Evolutionary conservation across 805 yeast genomes (phyloP).

Genomic region (Isabelozyma rhagii): DNA sequence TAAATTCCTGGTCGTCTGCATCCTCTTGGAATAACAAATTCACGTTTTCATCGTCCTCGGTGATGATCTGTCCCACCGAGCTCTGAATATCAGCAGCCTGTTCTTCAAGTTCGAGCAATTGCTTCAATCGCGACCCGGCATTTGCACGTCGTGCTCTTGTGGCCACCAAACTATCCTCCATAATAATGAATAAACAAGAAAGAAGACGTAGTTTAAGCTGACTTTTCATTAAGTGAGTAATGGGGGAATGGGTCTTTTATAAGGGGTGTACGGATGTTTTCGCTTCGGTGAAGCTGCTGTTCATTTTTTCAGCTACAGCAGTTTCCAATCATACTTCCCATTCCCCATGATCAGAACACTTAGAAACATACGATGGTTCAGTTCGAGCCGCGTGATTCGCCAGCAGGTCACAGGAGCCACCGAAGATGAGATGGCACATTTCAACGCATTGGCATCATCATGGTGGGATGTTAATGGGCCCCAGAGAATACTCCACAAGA

Average conservation of each 20-base stretch:
- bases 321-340: not conserved
- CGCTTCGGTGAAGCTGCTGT: not conserved
- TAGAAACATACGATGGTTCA: not conserved
- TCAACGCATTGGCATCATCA: constrained; percentile 80
- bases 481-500: constrained; percentile 88
- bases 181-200: not conserved
- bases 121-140: constrained; percentile 83
- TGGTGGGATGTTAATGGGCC: constrained; percentile 99
- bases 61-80: constrained; percentile 19
- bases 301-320: not conserved
- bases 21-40: constrained; percentile 64
- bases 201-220: not conserved
- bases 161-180: constrained; percentile 60
- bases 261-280: not conserved
- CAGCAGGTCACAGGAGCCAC: constrained; percentile 39
- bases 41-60: constrained; percentile 76
- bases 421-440: constrained; percentile 71
- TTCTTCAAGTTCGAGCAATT: constrained; percentile 69
- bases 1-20: constrained; percentile 27
- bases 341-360: not conserved
- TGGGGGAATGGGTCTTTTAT: too few relatives aligned
- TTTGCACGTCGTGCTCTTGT: constrained; percentile 78
- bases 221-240: too few relatives aligned
- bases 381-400: not conserved
- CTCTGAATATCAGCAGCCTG: constrained; percentile 32